Evolutionary conservation across 768 basidiomycete genomes (phyloP).

Genomic region (Terana coerulea): DNA sequence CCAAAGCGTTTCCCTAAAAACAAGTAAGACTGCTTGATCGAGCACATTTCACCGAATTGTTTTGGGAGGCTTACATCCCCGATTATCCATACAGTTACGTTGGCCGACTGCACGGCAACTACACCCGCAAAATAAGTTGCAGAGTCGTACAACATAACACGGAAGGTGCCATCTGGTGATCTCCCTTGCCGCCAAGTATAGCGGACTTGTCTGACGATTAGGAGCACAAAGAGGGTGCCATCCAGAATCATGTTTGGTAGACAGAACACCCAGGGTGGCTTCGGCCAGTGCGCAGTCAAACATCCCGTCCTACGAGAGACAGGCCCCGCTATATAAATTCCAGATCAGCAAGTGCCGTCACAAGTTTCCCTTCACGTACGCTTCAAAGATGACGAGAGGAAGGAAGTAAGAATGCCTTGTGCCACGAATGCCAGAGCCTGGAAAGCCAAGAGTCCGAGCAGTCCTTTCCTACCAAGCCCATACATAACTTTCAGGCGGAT

Average conservation of each 20-base stretch:
- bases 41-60: neutral
- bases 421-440: neutral
- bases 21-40: neutral
- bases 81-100: neutral
- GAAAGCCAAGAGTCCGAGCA: neutral
- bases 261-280: slow-evolving; percentile 7
- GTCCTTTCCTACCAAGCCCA: neutral
- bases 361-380: neutral
- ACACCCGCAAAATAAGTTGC: slow-evolving; percentile 1
- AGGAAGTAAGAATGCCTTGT: neutral
- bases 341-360: neutral
- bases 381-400: neutral
- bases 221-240: slow-evolving; percentile 1
- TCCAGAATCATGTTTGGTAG: slow-evolving; percentile 3
- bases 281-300: slow-evolving; percentile 4
- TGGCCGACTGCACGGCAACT: neutral
- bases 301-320: slow-evolving; percentile 3
- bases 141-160: slow-evolving; percentile 6
- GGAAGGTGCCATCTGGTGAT: neutral
- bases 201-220: neutral
- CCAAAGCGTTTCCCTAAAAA: slow-evolving; percentile 2
- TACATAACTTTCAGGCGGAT: slow-evolving; percentile 9
- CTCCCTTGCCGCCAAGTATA: neutral
- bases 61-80: neutral
- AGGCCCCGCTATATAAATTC: neutral